Evolutionary conservation across 2,329 filamentous ascomycete genomes (phyloP), one percentile per base, ranked within the genome.

Genomic region (Arachnopeziza araneosa): DNA sequence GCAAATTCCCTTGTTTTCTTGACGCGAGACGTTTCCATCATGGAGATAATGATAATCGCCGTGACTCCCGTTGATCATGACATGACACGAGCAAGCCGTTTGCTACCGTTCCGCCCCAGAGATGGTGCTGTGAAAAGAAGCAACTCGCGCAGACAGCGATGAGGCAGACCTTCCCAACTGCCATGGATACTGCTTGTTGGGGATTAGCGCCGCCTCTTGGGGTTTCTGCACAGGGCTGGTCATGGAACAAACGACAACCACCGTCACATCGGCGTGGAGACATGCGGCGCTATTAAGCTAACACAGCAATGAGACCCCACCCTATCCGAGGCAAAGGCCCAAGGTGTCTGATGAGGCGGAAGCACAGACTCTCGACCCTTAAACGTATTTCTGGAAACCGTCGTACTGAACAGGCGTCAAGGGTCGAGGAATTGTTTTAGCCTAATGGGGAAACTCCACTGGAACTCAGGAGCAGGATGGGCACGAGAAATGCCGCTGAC

Each of bases 311-410:
- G 36, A 44, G 48, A 59, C 50, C 58, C 61, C 56, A 60, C 52
- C 55, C 51, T 59, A 56, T 44, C 36, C 58, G 48, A 56, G 44
- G 49, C 52, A 57, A 55, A 19, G 53, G 36, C 36, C 32, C 49
- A 63, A 61, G 53, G 48, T 24, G 49, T 55, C 19, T 44, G 36
- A 44, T 60, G 58, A 64, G 56, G 62, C 56, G 60, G 55, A 56
- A 59, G 63, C 61, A 65, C 63, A 59, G 61, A 63, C 63, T 48
- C 54, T 54, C 26, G 60, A 56, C 59, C 61, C 55, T 59, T 60
- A 44, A 44, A 44, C 36, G 36, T 44, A 44, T 59, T 62, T 59
- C 62, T 63, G 56, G 58, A 64, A 63, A 58, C 53, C 53, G 53
- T 22, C 44, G 23, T 32, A 32, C 24, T 55, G 53, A 54, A 52